Evolutionary conservation across 148 eudicot species (phyloP).

Genomic region (Amaranthus palmeri): DNA sequence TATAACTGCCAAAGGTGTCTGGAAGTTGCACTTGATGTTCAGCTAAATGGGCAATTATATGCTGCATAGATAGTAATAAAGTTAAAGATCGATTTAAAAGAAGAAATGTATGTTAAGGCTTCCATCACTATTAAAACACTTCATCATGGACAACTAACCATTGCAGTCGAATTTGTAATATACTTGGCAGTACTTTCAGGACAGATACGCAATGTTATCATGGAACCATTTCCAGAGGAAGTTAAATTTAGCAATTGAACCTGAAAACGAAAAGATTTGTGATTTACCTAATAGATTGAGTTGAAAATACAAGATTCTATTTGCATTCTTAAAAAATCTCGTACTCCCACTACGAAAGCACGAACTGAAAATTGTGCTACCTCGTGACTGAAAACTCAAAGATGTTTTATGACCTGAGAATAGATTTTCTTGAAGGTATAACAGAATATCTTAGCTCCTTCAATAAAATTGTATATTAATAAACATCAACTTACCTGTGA

Average conservation of each 20-base stretch:
- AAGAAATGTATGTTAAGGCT: conserved; percentile 12
- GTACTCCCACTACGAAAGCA: neutral
- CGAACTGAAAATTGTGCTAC: neutral
- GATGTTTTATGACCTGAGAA: neutral
- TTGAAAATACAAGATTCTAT: neutral
- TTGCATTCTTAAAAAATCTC: neutral
- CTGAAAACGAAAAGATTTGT: conserved; percentile 34
- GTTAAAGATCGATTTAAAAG: conserved; percentile 10
- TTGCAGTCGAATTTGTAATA: conserved; percentile 59
- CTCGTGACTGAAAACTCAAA: neutral
- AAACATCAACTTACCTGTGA: conserved; percentile 57
- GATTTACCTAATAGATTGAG: conserved; percentile 1
- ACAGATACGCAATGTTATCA: conserved; percentile 58
- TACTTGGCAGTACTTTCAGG: conserved; percentile 61
- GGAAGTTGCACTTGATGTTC: conserved; percentile 64
- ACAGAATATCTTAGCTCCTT: neutral
- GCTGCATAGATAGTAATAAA: conserved; percentile 36
- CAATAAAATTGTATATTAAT: neutral
- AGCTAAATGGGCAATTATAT: conserved; percentile 57
- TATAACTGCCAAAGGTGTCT: conserved; percentile 58
- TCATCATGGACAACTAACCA: conserved; percentile 33
- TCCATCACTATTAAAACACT: neutral
- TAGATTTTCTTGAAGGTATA: neutral
- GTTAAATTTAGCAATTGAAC: conserved; percentile 57
- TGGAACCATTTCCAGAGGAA: conserved; percentile 50